Evolutionary conservation across 805 yeast species (phyloP), one percentile per base, ranked within the genome.

Genomic region (Candida rishiriensis): DNA sequence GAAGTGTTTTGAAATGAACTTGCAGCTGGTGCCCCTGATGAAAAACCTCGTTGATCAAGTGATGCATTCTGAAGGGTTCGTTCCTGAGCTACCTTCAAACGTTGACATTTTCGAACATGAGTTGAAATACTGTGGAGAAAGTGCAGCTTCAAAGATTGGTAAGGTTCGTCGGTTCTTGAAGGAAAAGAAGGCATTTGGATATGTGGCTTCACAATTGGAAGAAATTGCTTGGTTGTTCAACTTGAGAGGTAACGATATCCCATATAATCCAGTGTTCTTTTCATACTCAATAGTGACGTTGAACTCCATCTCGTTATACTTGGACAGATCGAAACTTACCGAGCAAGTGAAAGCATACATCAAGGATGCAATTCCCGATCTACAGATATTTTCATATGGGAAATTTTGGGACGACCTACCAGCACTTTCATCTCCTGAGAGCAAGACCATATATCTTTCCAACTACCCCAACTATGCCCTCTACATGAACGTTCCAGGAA

Each of bases 181-280:
- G 39, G 46, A 62, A 34, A 46, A 60, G 37, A 47, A 60, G 29
- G 57, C 76, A 44, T 51, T 62, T 50, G 75, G 78, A 2, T 70
- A 87, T 38, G 68, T 89, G 12, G 70, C 87, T 3, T 60, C 58
- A 13, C 59, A 58, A 40, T 60, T 76, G 46, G 81, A 76, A 54
- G 78, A 75, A 50, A 64, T 75, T 44, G 80, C 80, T 5, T 76
- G 80, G 80, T 54, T 73, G 28, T 59, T 76, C 47, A 76, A 76
- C 49, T 59, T 77, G 44, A 63, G 83, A 47, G 82, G 81, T 13
- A 49, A 55, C 17, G 98, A 91, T 61, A 83, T 91, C 46, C 83
- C 82, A 4, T 91, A 75, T 60, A 83, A 84, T 56, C 97, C 98
- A 0, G 91, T 89, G 2, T 93, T 91, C 61, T 88, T 81, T 64